Base-by-base conservation (phyloP, 768 basidiomycete species). In the Pulveroboletus frians region DNA sequence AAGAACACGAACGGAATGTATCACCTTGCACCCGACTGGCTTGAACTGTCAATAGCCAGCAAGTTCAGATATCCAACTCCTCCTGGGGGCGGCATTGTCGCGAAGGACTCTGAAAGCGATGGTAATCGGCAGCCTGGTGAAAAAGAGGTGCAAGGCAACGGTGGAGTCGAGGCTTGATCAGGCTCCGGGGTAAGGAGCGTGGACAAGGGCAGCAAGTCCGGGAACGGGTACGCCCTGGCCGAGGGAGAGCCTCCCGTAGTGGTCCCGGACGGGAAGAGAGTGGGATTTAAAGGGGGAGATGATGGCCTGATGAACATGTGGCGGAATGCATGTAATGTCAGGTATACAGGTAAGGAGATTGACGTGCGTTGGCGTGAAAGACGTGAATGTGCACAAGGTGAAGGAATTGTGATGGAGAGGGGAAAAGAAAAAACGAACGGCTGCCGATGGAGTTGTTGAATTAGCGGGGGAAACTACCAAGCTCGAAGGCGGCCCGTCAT, bases 271-370 rank as follows among this genome's bases (percentile, higher is more conserved):
- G 54, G 23, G 39, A 41, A 37, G 46, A 38, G 4, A 14, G 46
- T 55, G 51, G 54, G 17, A 50, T 30, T 65, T 53, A 61, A 43
- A 48, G 53, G 9, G 41, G 43, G 39, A 50, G 53, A 55, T 52
- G 63, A 51, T 39, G 56, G 42, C 37, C 31, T 43, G 55, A 59
- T 53, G 64, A 50, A 56, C 63, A 65, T 63, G 63, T 52, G 63
- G 63, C 51, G 21, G 47, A 17, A 43, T 58, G 64, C 61, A 65
- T 65, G 63, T 63, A 54, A n/a, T 43, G 31, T 43, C 20, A 49
- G 50, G 50, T 54, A 49, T 60, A 53, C 49, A 53, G 46, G 47
- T 45, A 50, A 49, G 51, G 46, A 29, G 50, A 41, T 34, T 38
- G 42, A 51, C 50, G 49, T 38, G 54, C 23, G 49, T 51, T 45